Base-by-base conservation (phyloP, 2,329 filamentous ascomycete genomes). In the Nigrospora osmanthi region DNA sequence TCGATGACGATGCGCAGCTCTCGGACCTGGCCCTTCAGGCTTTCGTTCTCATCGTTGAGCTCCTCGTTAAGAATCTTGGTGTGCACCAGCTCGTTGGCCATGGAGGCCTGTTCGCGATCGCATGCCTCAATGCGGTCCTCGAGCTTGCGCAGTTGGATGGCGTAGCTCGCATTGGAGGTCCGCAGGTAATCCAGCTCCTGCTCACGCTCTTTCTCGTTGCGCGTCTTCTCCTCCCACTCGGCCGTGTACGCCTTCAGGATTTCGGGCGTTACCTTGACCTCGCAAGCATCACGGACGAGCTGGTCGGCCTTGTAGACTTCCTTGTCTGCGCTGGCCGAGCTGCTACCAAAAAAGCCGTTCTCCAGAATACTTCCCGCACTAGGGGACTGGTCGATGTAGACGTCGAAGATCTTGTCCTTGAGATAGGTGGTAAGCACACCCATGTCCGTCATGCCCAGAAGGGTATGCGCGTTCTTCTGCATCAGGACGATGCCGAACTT, bases 401-500 rank as follows among this genome's bases (percentile, higher is more conserved):
- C 89, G 59, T 98, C 93, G 52, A 98, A 98, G 0, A 98, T 60
- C 53, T 86, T 87, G 64, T 98, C 93, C 62, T 96, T 95, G 23
- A 98, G 73, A 67, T 94, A 96, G 4, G 78, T 86, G 1, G 89
- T 95, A 40, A 98, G 75, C 36, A 87, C 81, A 40, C 83, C 76
- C 89, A 98, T 97, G 58, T 97, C 93, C 36, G 86, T 85, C 78
- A 97, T 91, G 17, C 68, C 79, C 34, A 97, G 75, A 6, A 98
- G 69, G 0, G 83, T 75, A 17, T 83, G 68, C 0, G 86, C 79
- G 61, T 98, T 98, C 69, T 95, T 95, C 58, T 93, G 88, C 89
- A 98, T 97, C 42, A 98, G 75, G 4, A 93, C 89, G 52, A 97
- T 84, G 43, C 90, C 91, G 55, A 98, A 98, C 55, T 91, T 91